A percentile compares a stretch with the other conserved stretches of the same genome.
These are phyloP conservation scores for Phylloporus arenicola DNA, from an alignment of 768 basidiomycete genomes.

Conservation along the genomic window DNA sequence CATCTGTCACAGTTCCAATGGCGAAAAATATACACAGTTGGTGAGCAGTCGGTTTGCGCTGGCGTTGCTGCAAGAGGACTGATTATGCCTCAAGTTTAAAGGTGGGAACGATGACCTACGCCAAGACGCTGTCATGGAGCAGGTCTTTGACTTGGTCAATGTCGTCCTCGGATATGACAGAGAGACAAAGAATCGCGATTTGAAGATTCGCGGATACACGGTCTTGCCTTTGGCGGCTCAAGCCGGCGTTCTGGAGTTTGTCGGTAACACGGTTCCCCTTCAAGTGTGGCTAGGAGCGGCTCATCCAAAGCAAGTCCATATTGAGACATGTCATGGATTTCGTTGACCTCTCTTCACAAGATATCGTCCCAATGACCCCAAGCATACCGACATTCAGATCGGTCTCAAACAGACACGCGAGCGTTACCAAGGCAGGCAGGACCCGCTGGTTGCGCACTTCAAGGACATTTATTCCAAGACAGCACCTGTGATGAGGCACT, in stretches of 20 bases:
- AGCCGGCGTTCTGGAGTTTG: constrained; percentile 89
- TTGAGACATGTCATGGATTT: neutral
- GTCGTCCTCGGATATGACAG: constrained; percentile 65
- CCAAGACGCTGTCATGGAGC: constrained; percentile 99
- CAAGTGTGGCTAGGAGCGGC: constrained; percentile 55
- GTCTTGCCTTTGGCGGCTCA: constrained; percentile 78
- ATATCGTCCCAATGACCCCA: constrained; percentile 59
- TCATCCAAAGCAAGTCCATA: constrained; percentile 50
- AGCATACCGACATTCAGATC: constrained; percentile 25
- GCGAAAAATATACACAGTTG: constrained; percentile 66
- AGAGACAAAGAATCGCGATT: constrained; percentile 65
- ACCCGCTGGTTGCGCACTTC: constrained; percentile 33
- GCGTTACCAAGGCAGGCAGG: constrained; percentile 25
- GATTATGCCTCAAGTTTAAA: constrained; percentile 63
- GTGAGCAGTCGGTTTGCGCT: constrained; percentile 39
- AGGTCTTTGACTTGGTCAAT: constrained; percentile 91
- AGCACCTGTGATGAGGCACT: constrained; percentile 89
- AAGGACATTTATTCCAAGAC: constrained; percentile 41
- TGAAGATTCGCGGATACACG: constrained; percentile 79
- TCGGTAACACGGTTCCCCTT: constrained; percentile 68
- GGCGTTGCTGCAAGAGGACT: neutral
- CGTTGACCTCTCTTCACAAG: constrained; percentile 34
- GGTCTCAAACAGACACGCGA: constrained; percentile 31
- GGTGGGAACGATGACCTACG: constrained; percentile 88
- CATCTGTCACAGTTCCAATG: constrained; percentile 62